phyloP scores from a whole-genome alignment of 306 rosid species.

The Gynostemma pentaphyllum region DNA sequence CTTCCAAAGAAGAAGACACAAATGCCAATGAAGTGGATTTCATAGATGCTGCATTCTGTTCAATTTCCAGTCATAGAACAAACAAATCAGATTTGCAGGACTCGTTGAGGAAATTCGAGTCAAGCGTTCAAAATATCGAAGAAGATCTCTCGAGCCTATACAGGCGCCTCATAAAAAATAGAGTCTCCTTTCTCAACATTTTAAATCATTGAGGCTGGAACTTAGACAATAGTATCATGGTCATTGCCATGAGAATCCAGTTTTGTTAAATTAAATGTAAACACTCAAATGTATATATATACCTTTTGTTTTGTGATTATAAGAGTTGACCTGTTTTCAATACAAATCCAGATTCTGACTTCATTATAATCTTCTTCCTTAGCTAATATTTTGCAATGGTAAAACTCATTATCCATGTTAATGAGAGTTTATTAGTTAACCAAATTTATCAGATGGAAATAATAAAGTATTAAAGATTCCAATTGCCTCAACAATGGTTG shows the following conservation, averaged over 20 bases:
- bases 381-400: neutral
- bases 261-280: conserved; percentile 8
- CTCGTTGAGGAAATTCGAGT: conserved; percentile 6
- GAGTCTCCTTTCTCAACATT: conserved; percentile 25
- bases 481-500: neutral
- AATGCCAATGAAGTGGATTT: conserved; percentile 15
- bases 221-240: neutral
- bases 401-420: too few relatives aligned
- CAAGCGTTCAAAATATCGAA: conserved; percentile 17
- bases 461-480: conserved; percentile 6
- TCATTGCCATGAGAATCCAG: neutral
- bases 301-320: neutral
- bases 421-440: too few relatives aligned
- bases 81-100: conserved; percentile 5
- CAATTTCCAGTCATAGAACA: conserved; percentile 7
- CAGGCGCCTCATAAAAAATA: conserved; percentile 22
- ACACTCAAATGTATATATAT: neutral
- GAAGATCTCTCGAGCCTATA: conserved; percentile 8
- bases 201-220: conserved; percentile 14
- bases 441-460: too few relatives aligned
- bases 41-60: conserved; percentile 6
- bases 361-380: neutral
- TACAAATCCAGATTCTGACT: neutral
- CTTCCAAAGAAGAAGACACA: neutral
- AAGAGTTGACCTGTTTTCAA: neutral